Percentiles rank a stretch among this genome's conserved stretches.
Conservation (phyloP, 2,329 filamentous ascomycete genomes). For the Escovopsis weberi region DNA sequence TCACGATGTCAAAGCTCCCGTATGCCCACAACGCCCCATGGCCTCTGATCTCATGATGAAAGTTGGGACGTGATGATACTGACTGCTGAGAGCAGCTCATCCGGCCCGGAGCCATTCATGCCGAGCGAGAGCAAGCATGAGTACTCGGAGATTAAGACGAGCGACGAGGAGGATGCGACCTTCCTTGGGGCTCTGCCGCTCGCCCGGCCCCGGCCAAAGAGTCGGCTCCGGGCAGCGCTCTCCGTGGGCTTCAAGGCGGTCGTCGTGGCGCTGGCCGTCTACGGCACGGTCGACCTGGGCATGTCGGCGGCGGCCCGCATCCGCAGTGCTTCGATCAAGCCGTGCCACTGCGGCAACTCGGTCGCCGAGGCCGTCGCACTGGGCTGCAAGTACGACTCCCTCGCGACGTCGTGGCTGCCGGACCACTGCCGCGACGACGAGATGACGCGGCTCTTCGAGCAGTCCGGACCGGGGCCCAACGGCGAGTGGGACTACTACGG, state of each 20-base stretch:
- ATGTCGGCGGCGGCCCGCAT: background rate
- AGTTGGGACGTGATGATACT: no score
- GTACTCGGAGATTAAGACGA: background rate
- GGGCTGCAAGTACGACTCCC: conserved; percentile 19
- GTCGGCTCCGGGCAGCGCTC: background rate
- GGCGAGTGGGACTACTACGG: conserved; percentile 19
- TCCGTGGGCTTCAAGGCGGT: background rate
- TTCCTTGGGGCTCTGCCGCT: background rate
- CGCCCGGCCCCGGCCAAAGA: background rate
- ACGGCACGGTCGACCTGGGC: background rate
- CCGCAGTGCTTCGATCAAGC: background rate
- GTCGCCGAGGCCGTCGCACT: conserved; percentile 13
- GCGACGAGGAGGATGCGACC: background rate
- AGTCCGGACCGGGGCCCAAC: conserved; percentile 13
- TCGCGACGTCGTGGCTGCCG: conserved; percentile 21
- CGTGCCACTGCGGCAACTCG: conserved; percentile 18
- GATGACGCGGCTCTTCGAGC: conserved; percentile 18
- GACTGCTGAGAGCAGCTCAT: no score
- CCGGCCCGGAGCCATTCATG: background rate
- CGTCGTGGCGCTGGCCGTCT: background rate
- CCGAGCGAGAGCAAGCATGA: background rate
- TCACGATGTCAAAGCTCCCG: no score
- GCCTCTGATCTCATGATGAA: no score
- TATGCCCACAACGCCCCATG: no score
- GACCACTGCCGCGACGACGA: conserved; percentile 18